Base-by-base conservation (phyloP, 1,139 yeast species). In the Meyerozyma sp. region DNA sequence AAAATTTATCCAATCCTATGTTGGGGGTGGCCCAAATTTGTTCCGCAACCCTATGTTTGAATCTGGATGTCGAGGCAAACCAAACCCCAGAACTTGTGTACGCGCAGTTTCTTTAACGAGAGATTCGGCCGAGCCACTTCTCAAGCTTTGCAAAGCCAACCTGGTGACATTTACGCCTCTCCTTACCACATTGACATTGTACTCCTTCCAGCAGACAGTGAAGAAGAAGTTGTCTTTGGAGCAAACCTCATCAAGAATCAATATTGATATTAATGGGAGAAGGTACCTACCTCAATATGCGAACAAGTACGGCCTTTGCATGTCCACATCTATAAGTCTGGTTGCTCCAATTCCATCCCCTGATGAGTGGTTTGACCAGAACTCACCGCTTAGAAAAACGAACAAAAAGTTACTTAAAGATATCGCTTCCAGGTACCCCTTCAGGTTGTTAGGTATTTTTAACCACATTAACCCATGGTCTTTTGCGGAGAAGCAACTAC, bases 81-180 rank as follows among this genome's bases (percentile, higher is more conserved):
- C 59, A 2, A 40, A 50, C 8, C 55, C 46, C 46, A 52, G 53
- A 34, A 28, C 53, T 1, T 39, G 62, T 6, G 46, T 47, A 14
- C 37, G 25, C 3, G 7, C 26, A 11, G 14, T 21, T 20, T 34
- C 37, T 4, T 36, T 62, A 18, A 25, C 49, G 0, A 45, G 50
- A 8, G 42, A 39, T 1, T 45, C 52, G 40, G 42, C 55, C 5
- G 36, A 32, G 3, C 18, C 39, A 4, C 45, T 62, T 8, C 38
- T 55, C 10, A 21, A 32, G 10, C 46, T 43, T 21, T 53, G 59
- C 27, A 53, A 56, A 32, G 32, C 35, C 7, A 48, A 58, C 20
- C 49, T 49, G 2, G 42, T 53, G 5, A 61, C 70, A 4, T 46
- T 66, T 14, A 65, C 70, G 1, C 59, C 70, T 2, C 58, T 53